These are phyloP conservation scores for Coemansia aciculifera DNA, from an alignment of 192 early-diverging fungal genomes.

Conservation along the genomic window DNA sequence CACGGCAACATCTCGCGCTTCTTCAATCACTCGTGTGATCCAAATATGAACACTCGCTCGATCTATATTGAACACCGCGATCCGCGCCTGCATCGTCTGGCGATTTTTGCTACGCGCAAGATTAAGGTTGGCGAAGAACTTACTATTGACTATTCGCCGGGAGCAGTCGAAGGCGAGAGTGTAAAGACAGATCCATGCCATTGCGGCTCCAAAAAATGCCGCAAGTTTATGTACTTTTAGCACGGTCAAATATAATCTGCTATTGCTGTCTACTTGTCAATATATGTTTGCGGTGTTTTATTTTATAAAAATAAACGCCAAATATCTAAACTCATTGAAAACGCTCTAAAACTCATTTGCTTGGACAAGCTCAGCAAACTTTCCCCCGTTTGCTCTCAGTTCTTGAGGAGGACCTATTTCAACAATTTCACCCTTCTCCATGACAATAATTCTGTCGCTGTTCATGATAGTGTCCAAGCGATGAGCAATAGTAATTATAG, in stretches of 20 bases:
- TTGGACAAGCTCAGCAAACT: conserved; percentile 7
- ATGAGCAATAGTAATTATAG: conserved; percentile 67
- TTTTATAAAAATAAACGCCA: not conserved
- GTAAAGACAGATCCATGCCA: conserved; percentile 16
- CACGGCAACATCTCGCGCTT: conserved; percentile 94
- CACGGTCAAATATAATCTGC: not conserved
- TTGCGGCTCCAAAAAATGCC: conserved; percentile 29
- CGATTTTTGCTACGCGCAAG: conserved; percentile 82
- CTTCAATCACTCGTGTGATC: conserved; percentile 96
- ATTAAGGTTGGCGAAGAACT: conserved; percentile 82
- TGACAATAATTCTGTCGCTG: conserved; percentile 63
- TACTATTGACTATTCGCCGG: conserved; percentile 97
- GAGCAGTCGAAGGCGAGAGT: not conserved
- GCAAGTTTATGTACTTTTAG: conserved; percentile 24
- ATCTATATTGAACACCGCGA: conserved; percentile 80
- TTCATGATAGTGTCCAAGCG: conserved; percentile 64
- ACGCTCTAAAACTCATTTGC: not conserved
- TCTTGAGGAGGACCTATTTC: not conserved
- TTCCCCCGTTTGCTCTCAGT: conserved; percentile 27
- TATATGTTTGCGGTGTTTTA: not conserved
- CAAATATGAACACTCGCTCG: conserved; percentile 68
- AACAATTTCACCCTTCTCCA: conserved; percentile 29
- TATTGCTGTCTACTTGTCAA: not conserved
- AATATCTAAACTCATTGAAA: not conserved
- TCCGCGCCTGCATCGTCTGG: conserved; percentile 75